Conservation (phyloP, 2,329 filamentous ascomycete species). For the Trichoderma sp. region DNA sequence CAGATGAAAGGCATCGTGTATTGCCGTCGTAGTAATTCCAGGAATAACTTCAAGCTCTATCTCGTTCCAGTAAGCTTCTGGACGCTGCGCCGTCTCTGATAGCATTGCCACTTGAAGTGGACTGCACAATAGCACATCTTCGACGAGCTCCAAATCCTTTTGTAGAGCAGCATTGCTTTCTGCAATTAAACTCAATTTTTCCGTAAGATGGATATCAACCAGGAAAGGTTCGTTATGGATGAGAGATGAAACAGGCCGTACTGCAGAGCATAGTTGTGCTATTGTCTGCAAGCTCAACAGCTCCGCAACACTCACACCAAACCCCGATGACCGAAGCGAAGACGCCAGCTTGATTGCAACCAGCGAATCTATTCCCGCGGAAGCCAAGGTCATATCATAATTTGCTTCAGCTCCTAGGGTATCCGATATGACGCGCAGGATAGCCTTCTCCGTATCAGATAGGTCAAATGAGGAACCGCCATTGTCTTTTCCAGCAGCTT, state of each 20-base stretch:
- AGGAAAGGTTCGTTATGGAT: not conserved
- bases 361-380: constrained; percentile 63
- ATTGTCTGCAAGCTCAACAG: constrained; percentile 57
- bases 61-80: constrained; percentile 72
- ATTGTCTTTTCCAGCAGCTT: constrained; percentile 7
- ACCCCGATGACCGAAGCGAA: constrained; percentile 54
- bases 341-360: constrained; percentile 55
- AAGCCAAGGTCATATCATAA: constrained; percentile 43
- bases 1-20: constrained; percentile 48
- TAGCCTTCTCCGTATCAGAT: constrained; percentile 26
- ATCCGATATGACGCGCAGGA: constrained; percentile 41
- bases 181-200: constrained; percentile 23
- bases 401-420: constrained; percentile 40
- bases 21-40: constrained; percentile 31
- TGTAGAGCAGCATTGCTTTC: constrained; percentile 20
- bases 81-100: constrained; percentile 61
- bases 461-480: constrained; percentile 12
- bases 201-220: constrained; percentile 22
- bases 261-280: constrained; percentile 27
- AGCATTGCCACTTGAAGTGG: constrained; percentile 78
- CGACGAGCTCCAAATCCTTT: constrained; percentile 29
- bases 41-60: constrained; percentile 59
- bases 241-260: not conserved
- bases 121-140: constrained; percentile 60
- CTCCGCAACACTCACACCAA: constrained; percentile 54